Conservation (phyloP, 2,329 filamentous ascomycete genomes). For the Penicillium sclerotiorum region DNA sequence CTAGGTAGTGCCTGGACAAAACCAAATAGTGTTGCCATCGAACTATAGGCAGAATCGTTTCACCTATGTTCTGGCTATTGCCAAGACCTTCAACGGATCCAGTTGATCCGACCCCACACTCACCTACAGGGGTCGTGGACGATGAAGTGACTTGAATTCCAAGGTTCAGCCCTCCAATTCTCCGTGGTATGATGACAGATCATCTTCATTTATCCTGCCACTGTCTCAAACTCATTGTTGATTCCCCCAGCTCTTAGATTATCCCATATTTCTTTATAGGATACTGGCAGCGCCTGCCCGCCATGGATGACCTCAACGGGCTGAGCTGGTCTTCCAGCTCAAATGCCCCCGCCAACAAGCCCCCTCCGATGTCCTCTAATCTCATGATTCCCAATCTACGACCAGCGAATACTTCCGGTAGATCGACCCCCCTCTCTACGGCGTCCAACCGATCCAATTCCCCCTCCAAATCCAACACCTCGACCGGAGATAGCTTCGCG, state of each 20-base stretch:
- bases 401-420: slow-evolving; percentile 41
- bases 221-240: not conserved
- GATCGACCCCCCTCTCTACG: slow-evolving; percentile 46
- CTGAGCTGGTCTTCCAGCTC: slow-evolving; percentile 48
- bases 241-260: not conserved
- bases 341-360: slow-evolving; percentile 36
- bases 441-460: slow-evolving; percentile 36
- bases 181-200: not conserved
- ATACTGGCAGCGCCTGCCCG: slow-evolving; percentile 11
- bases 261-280: not conserved
- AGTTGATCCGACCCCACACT: slow-evolving; percentile 12
- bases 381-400: slow-evolving; percentile 40
- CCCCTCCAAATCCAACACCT: slow-evolving; percentile 44
- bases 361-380: slow-evolving; percentile 40
- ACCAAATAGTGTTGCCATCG: too few relatives aligned
- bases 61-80: slow-evolving; percentile 4
- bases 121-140: slow-evolving; percentile 16
- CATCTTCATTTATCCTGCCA: not conserved
- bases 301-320: slow-evolving; percentile 53
- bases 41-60: too few relatives aligned
- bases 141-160: slow-evolving; percentile 8
- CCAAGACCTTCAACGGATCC: not conserved
- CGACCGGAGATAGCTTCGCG: slow-evolving; percentile 58
- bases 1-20: too few relatives aligned
- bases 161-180: slow-evolving; percentile 5